A percentile compares a stretch with the other conserved stretches of the same genome.
Evolutionary conservation across 805 yeast species (phyloP).

Genomic region (Grigorovia yakushimaensis): DNA sequence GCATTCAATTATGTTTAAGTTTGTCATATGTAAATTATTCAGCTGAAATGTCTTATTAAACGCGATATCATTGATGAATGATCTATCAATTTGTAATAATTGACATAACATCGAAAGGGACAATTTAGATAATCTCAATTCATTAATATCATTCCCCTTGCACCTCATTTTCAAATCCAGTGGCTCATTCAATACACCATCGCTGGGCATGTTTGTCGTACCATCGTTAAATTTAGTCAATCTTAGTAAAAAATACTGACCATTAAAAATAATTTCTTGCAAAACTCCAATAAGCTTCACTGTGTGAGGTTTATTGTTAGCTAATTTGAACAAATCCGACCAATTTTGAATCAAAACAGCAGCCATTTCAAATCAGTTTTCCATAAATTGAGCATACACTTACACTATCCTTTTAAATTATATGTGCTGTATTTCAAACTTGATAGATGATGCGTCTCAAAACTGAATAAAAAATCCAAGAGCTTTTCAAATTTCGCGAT

Average conservation of each 20-base stretch:
- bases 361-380: no score
- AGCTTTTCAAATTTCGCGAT: background rate
- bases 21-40: background rate
- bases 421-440: no score
- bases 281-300: constrained; percentile 16
- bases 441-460: no score
- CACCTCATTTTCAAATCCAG: background rate
- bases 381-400: no score
- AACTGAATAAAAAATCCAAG: no score
- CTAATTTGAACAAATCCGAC: background rate
- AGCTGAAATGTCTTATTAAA: background rate
- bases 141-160: background rate
- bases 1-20: background rate
- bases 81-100: background rate
- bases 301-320: background rate
- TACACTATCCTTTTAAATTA: no score
- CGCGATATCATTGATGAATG: background rate
- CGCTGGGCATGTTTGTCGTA: background rate
- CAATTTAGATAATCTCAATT: background rate
- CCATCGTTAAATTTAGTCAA: constrained; percentile 12
- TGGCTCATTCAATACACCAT: background rate
- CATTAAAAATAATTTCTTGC: constrained; percentile 10
- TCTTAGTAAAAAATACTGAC: constrained; percentile 8
- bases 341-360: background rate
- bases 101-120: background rate